phyloP scores from a whole-genome alignment of 2,329 filamentous ascomycete species.

The Sclerotinia minor region DNA sequence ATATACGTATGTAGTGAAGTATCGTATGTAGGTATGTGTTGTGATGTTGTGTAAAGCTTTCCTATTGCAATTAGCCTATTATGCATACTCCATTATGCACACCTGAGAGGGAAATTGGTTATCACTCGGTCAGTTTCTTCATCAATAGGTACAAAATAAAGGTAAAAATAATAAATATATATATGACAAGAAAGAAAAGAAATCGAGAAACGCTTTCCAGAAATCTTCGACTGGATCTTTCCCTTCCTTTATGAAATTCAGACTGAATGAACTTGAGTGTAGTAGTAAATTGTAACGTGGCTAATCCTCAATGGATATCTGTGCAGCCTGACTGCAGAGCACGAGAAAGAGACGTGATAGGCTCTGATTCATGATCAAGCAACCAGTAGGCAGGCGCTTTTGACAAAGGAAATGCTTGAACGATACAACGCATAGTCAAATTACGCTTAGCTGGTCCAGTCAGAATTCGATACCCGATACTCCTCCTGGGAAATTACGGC shows the following conservation, averaged over 20 bases:
- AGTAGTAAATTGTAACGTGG: constrained; percentile 41
- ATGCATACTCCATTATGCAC: constrained; percentile 21
- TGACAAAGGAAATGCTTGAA: constrained; percentile 41
- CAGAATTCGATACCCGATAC: constrained; percentile 37
- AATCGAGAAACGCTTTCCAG: constrained; percentile 24
- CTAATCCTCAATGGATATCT: constrained; percentile 41
- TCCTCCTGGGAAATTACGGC: constrained; percentile 33
- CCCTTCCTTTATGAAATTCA: constrained; percentile 37
- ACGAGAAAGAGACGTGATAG: constrained; percentile 39
- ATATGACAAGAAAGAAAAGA: constrained; percentile 20
- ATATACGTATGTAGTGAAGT: constrained; percentile 10
- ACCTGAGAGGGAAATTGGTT: constrained; percentile 14
- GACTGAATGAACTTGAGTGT: constrained; percentile 32
- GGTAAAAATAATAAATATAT: constrained; percentile 14
- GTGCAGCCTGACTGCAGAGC: constrained; percentile 40
- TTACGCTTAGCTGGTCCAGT: constrained; percentile 42
- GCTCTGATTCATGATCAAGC: constrained; percentile 34
- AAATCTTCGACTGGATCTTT: constrained; percentile 25
- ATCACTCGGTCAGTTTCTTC: constrained; percentile 21
- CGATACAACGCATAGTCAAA: constrained; percentile 43
- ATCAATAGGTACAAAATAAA: constrained; percentile 12
- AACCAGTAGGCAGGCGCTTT: constrained; percentile 42
- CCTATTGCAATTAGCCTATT: constrained; percentile 22
- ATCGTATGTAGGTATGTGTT: constrained; percentile 13
- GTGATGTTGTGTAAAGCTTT: constrained; percentile 18